Evolutionary conservation across 192 early-diverging fungal genomes (phyloP).

Genomic region (Glomus cerebriforme): DNA sequence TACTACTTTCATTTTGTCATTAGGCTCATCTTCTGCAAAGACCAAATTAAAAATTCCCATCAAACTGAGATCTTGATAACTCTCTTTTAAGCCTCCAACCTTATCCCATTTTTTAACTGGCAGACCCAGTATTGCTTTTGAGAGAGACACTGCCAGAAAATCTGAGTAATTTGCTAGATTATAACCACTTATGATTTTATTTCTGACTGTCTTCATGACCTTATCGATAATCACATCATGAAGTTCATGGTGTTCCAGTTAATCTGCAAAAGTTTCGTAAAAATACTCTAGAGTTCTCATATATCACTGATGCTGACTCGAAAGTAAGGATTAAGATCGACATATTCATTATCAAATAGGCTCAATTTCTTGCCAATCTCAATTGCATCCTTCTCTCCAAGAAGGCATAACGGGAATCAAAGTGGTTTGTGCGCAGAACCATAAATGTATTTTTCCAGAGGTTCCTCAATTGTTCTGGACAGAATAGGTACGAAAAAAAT

Average conservation of each 20-base stretch:
- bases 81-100: neutral
- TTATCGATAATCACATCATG: neutral
- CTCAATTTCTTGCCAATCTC: neutral
- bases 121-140: neutral
- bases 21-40: no score
- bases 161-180: neutral
- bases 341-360: neutral
- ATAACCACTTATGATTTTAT: neutral
- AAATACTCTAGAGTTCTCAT: neutral
- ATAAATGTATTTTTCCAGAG: no score
- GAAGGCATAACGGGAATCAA: no score
- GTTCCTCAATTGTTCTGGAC: no score
- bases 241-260: neutral
- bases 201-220: no score
- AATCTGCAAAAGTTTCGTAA: neutral
- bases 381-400: neutral
- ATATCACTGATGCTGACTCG: neutral
- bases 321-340: neutral
- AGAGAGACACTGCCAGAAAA: neutral
- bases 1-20: no score
- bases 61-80: no score
- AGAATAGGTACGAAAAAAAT: no score
- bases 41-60: no score
- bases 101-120: neutral
- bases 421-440: no score